phyloP scores from a whole-genome alignment of 106 monocot species.

The Acorus gramineus region DNA sequence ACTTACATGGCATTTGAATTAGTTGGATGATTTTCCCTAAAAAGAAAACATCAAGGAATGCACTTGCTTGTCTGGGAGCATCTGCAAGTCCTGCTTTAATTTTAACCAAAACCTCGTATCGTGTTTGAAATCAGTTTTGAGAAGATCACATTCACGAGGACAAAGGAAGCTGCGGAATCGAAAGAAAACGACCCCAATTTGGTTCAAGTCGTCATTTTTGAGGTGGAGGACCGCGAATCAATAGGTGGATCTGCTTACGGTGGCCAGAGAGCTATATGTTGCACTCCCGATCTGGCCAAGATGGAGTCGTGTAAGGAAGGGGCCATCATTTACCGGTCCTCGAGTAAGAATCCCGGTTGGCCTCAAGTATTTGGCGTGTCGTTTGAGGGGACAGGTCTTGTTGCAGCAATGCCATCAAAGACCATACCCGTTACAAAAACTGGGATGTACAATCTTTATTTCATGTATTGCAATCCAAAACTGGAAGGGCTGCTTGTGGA shows the following conservation, averaged over 20 bases:
- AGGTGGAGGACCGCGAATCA: conserved; percentile 71
- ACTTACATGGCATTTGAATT: too few species aligned
- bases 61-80: too few species aligned
- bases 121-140: conserved; percentile 49
- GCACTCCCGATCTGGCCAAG: conserved; percentile 91
- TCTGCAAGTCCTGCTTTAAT: too few species aligned
- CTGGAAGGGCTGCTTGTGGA: conserved; percentile 54
- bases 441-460: conserved; percentile 92
- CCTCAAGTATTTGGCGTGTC: conserved; percentile 48
- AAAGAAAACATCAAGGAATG: too few species aligned
- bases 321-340: conserved; percentile 56
- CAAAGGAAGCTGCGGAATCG: conserved; percentile 33
- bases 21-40: too few species aligned
- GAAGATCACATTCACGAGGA: conserved; percentile 60
- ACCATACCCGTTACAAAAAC: conserved; percentile 48
- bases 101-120: too few species aligned
- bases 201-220: conserved; percentile 84
- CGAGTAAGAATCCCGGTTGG: conserved; percentile 54
- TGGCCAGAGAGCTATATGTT: conserved; percentile 86
- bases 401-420: conserved; percentile 45
- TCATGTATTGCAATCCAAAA: conserved; percentile 58
- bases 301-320: conserved; percentile 71
- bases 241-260: conserved; percentile 96
- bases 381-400: conserved; percentile 50
- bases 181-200: conserved; percentile 24